These are phyloP conservation scores for Carallia pectinifolia DNA, from an alignment of 345 rosid species.

Conservation along the genomic window DNA sequence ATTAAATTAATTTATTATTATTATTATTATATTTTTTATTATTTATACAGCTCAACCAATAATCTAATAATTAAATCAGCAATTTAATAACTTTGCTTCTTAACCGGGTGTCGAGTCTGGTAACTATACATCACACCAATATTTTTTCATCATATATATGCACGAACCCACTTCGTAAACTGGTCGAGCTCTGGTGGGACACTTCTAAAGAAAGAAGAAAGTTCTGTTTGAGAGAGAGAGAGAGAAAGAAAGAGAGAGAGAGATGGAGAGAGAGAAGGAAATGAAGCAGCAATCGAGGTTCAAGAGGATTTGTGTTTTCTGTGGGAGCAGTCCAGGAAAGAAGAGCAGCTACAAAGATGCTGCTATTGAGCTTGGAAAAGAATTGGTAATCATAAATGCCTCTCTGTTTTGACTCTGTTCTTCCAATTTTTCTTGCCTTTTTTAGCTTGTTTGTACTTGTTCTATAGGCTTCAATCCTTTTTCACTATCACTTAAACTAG, in stretches of 20 bases:
- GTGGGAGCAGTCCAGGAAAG: slow-evolving; percentile 36
- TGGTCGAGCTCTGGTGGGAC: slow-evolving; percentile 9
- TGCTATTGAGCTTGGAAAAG: slow-evolving; percentile 32
- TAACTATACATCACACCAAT: too few relatives aligned
- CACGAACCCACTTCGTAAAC: slow-evolving; percentile 2
- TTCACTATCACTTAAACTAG: neutral
- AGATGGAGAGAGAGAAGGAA: slow-evolving; percentile 22
- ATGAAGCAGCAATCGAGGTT: slow-evolving; percentile 22
- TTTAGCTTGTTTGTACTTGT: neutral
- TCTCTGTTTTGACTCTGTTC: neutral
- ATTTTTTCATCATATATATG: slow-evolving; percentile 8
- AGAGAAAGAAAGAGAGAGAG: neutral
- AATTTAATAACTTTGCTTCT: too few relatives aligned
- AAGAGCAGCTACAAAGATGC: slow-evolving; percentile 32
- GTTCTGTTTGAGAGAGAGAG: neutral
- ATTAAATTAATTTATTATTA: too few relatives aligned
- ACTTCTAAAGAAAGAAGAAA: neutral
- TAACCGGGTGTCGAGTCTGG: too few relatives aligned
- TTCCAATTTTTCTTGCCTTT: neutral
- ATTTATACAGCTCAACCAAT: too few relatives aligned
- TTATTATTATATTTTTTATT: too few relatives aligned
- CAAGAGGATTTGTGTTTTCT: slow-evolving; percentile 34
- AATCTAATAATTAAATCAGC: too few relatives aligned
- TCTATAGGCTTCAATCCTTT: neutral
- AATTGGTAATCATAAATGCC: slow-evolving; percentile 16